Conservation (phyloP, 1,139 yeast genomes). For the Saccharomyces pastorianus region DNA sequence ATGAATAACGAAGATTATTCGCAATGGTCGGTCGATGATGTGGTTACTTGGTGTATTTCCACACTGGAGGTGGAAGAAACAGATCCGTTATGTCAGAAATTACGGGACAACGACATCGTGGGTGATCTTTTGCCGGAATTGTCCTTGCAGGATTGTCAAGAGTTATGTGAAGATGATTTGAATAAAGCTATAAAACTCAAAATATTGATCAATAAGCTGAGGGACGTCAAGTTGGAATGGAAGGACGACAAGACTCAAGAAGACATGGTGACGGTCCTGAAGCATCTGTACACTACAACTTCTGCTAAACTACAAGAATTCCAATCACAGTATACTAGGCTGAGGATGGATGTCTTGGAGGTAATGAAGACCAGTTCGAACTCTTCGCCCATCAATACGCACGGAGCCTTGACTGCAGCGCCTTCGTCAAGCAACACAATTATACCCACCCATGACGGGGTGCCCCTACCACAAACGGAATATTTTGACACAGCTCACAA, state of each 20-base stretch:
- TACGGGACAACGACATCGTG: conserved; percentile 52
- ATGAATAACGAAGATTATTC: background rate
- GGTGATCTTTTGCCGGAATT: conserved; percentile 56
- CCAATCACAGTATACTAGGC: conserved; percentile 25
- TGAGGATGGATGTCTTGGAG: conserved; percentile 27
- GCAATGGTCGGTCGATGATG: conserved; percentile 21
- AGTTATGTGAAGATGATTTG: conserved; percentile 44
- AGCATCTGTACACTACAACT: conserved; percentile 22
- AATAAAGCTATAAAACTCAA: conserved; percentile 43
- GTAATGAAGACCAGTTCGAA: conserved; percentile 16
- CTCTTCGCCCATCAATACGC: conserved; percentile 1
- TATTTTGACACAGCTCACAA: conserved; percentile 3
- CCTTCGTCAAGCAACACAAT: conserved; percentile 2
- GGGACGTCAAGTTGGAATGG: conserved; percentile 7
- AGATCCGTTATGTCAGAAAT: conserved; percentile 20
- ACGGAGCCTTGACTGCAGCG: conserved; percentile 1
- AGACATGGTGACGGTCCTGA: conserved; percentile 19
- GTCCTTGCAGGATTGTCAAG: conserved; percentile 52
- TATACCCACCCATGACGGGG: background rate
- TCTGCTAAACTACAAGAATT: conserved; percentile 25
- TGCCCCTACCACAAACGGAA: background rate
- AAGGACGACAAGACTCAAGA: conserved; percentile 13
- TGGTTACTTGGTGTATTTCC: conserved; percentile 17
- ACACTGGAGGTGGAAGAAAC: conserved; percentile 11
- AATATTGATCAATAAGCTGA: conserved; percentile 34